Evolutionary conservation across 495 filamentous ascomycete genomes (phyloP).

Genomic region (Tuber borchii): DNA sequence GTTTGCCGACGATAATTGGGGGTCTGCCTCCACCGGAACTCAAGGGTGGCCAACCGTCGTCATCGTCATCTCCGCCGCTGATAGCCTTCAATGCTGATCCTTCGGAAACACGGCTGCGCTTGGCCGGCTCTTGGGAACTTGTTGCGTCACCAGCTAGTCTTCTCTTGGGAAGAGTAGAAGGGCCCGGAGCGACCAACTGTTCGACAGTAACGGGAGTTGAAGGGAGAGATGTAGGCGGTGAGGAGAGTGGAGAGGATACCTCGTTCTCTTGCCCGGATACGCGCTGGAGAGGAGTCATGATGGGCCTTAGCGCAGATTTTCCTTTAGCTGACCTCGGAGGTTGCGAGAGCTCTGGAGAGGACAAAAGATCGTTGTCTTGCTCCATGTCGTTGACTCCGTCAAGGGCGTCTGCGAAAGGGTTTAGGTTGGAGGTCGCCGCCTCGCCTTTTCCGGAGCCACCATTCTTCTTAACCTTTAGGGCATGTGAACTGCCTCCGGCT

Average conservation of each 20-base stretch:
- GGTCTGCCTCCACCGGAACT: background rate
- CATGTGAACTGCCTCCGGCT: background rate
- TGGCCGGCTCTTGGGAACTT: background rate
- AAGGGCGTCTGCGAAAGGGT: background rate
- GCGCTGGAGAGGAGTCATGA: background rate
- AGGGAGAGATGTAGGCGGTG: background rate
- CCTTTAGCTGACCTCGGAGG: background rate
- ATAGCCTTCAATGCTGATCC: background rate
- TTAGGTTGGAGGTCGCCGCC: background rate
- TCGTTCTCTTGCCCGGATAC: background rate
- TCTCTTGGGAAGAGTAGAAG: background rate
- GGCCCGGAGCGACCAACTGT: background rate
- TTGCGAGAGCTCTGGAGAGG: background rate
- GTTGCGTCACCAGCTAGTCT: background rate
- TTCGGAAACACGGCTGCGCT: background rate
- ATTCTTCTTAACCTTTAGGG: background rate
- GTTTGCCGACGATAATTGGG: background rate
- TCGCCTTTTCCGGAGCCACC: background rate
- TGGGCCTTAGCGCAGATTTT: background rate
- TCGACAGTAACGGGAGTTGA: slow-evolving; percentile 2
- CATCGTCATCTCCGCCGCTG: background rate
- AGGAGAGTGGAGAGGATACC: background rate
- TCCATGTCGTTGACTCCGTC: background rate
- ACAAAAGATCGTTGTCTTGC: background rate
- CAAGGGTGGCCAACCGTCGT: background rate